A percentile compares a stretch with the other conserved stretches of the same genome.
phyloP scores from a whole-genome alignment of 1,284 basidiomycete species.

The Ustilago xerochloae region DNA sequence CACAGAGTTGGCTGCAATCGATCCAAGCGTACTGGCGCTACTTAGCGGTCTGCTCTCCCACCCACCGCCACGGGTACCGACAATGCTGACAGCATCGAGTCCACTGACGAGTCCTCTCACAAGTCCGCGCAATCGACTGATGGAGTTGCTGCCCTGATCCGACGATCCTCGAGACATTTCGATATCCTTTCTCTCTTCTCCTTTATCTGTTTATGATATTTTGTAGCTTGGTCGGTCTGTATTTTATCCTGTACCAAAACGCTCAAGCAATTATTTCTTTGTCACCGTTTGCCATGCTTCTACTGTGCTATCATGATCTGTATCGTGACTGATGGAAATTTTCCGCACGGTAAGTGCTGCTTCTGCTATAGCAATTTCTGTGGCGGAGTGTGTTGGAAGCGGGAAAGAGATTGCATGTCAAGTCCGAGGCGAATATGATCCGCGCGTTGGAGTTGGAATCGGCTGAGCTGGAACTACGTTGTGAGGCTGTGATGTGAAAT shows the following conservation, averaged over 20 bases:
- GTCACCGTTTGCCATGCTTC: background rate
- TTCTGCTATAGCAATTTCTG: no score
- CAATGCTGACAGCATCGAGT: background rate
- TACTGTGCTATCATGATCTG: no score
- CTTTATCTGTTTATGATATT: background rate
- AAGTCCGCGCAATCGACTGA: slow-evolving; percentile 13
- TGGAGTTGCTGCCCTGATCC: slow-evolving; percentile 22
- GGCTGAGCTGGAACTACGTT: slow-evolving; percentile 7
- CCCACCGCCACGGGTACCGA: slow-evolving; percentile 10
- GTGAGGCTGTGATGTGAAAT: background rate
- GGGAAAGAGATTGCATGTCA: background rate
- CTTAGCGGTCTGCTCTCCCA: slow-evolving; percentile 23
- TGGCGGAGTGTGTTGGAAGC: background rate
- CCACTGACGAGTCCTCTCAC: slow-evolving; percentile 27
- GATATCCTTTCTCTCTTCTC: background rate
- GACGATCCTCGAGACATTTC: background rate
- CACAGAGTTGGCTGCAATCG: slow-evolving; percentile 3
- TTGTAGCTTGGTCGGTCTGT: background rate
- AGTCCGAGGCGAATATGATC: no score
- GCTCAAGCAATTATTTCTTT: background rate
- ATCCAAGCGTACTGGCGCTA: slow-evolving; percentile 30
- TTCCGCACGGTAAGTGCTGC: no score
- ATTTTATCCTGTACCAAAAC: slow-evolving; percentile 1
- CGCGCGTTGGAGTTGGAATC: no score
- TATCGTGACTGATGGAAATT: no score